A percentile compares a stretch with the other conserved stretches of the same genome.
These are phyloP conservation scores for Begonia peltatifolia DNA, from an alignment of 306 rosid species.

Conservation along the genomic window DNA sequence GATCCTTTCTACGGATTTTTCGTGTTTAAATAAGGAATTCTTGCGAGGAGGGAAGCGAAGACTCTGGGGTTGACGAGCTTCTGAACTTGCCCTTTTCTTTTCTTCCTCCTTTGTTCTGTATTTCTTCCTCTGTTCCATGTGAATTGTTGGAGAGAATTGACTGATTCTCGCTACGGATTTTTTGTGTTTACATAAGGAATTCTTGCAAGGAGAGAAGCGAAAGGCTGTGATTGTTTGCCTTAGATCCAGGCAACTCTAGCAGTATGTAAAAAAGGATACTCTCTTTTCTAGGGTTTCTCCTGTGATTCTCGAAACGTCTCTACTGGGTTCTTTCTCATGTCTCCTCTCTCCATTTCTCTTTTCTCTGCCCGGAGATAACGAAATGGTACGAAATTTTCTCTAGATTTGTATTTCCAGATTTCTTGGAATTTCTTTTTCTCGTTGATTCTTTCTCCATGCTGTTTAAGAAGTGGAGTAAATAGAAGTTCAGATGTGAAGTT, in stretches of 20 bases:
- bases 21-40: conserved; percentile 15
- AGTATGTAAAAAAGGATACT: conserved; percentile 28
- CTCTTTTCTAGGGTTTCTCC: conserved; percentile 43
- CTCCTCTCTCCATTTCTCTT: conserved; percentile 18
- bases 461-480: conserved; percentile 29
- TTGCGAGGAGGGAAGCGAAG: conserved; percentile 10
- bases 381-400: conserved; percentile 26
- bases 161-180: too few species aligned
- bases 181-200: too few species aligned
- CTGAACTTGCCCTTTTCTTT: conserved; percentile 28
- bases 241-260: conserved; percentile 77
- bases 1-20: conserved; percentile 34
- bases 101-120: conserved; percentile 11
- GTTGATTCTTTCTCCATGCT: conserved; percentile 27
- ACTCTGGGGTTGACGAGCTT: conserved; percentile 49
- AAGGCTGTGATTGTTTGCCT: conserved; percentile 63
- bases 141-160: conserved; percentile 21
- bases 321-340: conserved; percentile 63
- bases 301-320: conserved; percentile 69
- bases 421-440: conserved; percentile 28
- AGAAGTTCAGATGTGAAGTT: conserved; percentile 34
- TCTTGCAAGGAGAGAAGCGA: too few species aligned
- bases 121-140: conserved; percentile 19
- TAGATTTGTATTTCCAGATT: conserved; percentile 7
- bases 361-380: conserved; percentile 50